These are phyloP conservation scores for Sporothrix brunneoviolacea DNA, from an alignment of 2,329 filamentous ascomycete species.

Conservation along the genomic window DNA sequence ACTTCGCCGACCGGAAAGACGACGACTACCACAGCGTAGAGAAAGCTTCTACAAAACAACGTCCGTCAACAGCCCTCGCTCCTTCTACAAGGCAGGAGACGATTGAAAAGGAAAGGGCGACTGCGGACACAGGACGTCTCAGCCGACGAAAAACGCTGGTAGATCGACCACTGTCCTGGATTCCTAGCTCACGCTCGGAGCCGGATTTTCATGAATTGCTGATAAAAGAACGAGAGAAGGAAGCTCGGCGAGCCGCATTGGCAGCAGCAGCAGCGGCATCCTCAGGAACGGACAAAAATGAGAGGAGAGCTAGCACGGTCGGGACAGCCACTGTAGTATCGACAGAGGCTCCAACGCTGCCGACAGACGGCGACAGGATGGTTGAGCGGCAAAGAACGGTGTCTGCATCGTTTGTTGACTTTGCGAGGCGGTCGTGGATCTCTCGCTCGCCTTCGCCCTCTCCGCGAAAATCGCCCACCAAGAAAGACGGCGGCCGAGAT, in stretches of 20 bases:
- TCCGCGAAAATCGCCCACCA: background rate
- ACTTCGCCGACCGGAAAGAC: background rate
- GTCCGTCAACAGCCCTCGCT: slow-evolving; percentile 3
- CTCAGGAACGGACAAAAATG: slow-evolving; percentile 9
- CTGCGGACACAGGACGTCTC: slow-evolving; percentile 25
- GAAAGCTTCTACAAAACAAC: background rate
- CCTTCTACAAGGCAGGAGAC: background rate
- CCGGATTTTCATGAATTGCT: slow-evolving; percentile 29
- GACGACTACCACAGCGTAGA: background rate
- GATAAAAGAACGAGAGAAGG: slow-evolving; percentile 19
- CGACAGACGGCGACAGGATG: slow-evolving; percentile 10
- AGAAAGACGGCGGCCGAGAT: slow-evolving; percentile 15
- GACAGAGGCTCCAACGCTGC: background rate
- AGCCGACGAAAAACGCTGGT: slow-evolving; percentile 40
- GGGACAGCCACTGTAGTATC: slow-evolving; percentile 4
- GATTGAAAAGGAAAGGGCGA: slow-evolving; percentile 8
- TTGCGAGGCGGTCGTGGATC: slow-evolving; percentile 48
- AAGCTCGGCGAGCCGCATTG: background rate
- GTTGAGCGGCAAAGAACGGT: slow-evolving; percentile 27
- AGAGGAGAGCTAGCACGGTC: background rate
- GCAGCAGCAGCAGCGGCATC: background rate
- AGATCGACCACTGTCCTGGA: slow-evolving; percentile 47
- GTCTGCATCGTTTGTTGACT: slow-evolving; percentile 42
- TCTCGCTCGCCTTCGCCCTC: slow-evolving; percentile 43
- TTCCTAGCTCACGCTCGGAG: slow-evolving; percentile 39